These are phyloP conservation scores for Martensiomyces pterosporus DNA, from an alignment of 192 early-diverging fungal species.

Conservation along the genomic window DNA sequence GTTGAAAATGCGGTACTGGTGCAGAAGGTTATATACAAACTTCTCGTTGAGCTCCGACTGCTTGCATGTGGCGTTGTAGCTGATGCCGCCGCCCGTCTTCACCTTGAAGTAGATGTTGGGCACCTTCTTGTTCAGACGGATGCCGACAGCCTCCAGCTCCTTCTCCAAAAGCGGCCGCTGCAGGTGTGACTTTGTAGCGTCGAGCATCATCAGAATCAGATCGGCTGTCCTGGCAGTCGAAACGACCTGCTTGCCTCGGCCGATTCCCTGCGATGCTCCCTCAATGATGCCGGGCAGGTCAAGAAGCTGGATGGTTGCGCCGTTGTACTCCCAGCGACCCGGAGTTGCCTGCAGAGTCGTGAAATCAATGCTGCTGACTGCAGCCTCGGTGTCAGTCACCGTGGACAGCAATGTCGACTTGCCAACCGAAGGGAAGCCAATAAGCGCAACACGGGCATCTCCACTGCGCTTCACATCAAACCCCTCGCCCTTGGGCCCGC, in stretches of 20 bases:
- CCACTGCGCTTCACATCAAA: slow-evolving; percentile 98
- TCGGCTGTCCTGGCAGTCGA: slow-evolving; percentile 95
- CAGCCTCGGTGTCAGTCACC: slow-evolving; percentile 87
- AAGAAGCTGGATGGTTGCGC: slow-evolving; percentile 93
- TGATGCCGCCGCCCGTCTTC: slow-evolving; percentile 97
- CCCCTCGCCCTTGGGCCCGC: slow-evolving; percentile 71
- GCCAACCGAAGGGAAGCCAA: slow-evolving; percentile 98
- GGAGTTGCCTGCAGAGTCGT: slow-evolving; percentile 96
- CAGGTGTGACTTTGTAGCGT: slow-evolving; percentile 85
- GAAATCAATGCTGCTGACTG: slow-evolving; percentile 88
- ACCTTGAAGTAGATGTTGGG: slow-evolving; percentile 97
- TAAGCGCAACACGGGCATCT: slow-evolving; percentile 90
- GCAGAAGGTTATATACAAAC: slow-evolving; percentile 91
- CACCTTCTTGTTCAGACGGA: slow-evolving; percentile 77
- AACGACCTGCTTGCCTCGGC: slow-evolving; percentile 96
- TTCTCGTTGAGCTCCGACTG: slow-evolving; percentile 82
- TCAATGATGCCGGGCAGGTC: slow-evolving; percentile 99
- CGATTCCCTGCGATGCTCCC: slow-evolving; percentile 96
- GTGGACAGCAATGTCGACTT: slow-evolving; percentile 96
- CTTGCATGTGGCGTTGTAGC: slow-evolving; percentile 87
- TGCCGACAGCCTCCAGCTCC: slow-evolving; percentile 95
- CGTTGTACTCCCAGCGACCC: slow-evolving; percentile 92
- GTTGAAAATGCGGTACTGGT: slow-evolving; percentile 97
- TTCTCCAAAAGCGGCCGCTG: slow-evolving; percentile 83
- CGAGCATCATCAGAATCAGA: slow-evolving; percentile 96